Evolutionary conservation across 2,329 filamentous ascomycete species (phyloP), one percentile per base, ranked within the genome.

Genomic region (Shiraia sp.): DNA sequence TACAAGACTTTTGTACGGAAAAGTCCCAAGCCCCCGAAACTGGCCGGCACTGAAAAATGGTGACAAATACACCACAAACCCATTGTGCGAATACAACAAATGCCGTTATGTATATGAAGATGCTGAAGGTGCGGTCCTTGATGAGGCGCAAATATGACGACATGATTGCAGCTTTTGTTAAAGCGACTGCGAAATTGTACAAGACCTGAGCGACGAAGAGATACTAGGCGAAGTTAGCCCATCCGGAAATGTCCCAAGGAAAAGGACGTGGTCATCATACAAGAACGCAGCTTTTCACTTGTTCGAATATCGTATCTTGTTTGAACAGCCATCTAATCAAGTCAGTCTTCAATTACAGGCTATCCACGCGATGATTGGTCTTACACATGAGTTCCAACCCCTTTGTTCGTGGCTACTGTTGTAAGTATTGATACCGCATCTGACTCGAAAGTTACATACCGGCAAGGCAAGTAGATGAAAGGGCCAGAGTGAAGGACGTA

Each of bases 121-220:
- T 48, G 9, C 59, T 53, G 28, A 65, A 63, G 2, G 10, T 32
- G 24, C 13, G 23, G 8, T 56, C 42, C 28, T 49, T 48, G 4
- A 65, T 48, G 28, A 63, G 54, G 15, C 57, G 57, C 8, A 65
- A 44, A 33, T 62, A 65, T 2, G 54, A 61, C 5, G 57, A 45
- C 41, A 65, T 57, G 34, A 63, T 60, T 8, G 61, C 55, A 12
- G 60, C 42, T 27, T 65, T 65, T 12, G 60, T 63, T 13, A 49
- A 51, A 3, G 52, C 51, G 29, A 63, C 59, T 7, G 58, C 58
- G 32, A 49, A 61, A 8, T 52, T 47, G 40, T 65, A 63, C 9
- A 65, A 19, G 2, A 65, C 38, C 13, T 65, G 59, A 29, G 55
- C 56, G 14, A 63, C 32, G 32, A 46, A 58, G 6, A 63, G 47